Evolutionary conservation across 768 basidiomycete genomes (phyloP).

Genomic region (Macrolepiota fuliginosa): DNA sequence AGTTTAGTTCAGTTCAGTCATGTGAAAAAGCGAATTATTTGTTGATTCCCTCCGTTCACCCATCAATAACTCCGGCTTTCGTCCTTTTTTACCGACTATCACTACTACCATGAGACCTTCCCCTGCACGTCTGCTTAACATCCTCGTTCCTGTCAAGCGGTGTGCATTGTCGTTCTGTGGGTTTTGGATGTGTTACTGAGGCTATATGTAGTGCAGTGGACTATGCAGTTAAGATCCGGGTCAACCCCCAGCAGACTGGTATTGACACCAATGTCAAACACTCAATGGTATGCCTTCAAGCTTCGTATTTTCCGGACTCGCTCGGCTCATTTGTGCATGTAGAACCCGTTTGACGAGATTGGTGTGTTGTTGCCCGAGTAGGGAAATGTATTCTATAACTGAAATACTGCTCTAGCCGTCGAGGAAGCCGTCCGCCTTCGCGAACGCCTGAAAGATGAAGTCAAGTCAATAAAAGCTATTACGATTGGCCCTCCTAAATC

Average conservation of each 20-base stretch:
- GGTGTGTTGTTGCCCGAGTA: constrained; percentile 42
- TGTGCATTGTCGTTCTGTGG: constrained; percentile 26
- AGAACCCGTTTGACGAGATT: constrained; percentile 99
- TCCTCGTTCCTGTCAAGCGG: constrained; percentile 95
- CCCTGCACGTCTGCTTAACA: constrained; percentile 69
- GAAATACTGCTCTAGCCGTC: constrained; percentile 56
- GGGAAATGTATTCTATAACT: not conserved
- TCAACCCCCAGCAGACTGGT: constrained; percentile 92
- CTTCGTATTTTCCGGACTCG: not conserved
- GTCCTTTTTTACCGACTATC: not conserved
- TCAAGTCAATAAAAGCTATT: constrained; percentile 87
- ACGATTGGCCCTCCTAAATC: constrained; percentile 95
- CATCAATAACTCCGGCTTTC: not conserved
- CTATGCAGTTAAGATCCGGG: constrained; percentile 98
- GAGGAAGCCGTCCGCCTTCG: constrained; percentile 97
- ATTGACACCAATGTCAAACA: constrained; percentile 98
- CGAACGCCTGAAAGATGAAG: constrained; percentile 69
- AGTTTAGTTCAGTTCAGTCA: not conserved
- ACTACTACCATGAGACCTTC: constrained; percentile 67
- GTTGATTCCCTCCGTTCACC: not conserved
- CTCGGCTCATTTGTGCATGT: not conserved
- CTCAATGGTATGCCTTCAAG: constrained; percentile 76
- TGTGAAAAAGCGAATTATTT: constrained; percentile 2
- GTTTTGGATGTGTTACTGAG: not conserved
- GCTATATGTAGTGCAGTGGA: constrained; percentile 73